Evolutionary conservation across 805 yeast genomes (phyloP), one percentile per base, ranked within the genome.

Genomic region (Candida maris): DNA sequence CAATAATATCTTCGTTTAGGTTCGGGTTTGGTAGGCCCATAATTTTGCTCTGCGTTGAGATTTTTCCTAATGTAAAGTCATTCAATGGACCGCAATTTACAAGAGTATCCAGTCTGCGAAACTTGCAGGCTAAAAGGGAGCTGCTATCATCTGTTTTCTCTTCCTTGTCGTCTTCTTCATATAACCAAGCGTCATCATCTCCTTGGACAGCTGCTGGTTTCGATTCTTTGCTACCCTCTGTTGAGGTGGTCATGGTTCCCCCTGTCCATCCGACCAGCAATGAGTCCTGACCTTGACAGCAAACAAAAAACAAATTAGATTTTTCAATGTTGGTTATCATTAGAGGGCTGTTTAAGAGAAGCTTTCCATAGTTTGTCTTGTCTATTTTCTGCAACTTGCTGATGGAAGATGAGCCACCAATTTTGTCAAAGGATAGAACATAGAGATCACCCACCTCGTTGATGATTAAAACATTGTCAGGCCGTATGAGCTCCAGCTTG

Each of bases 21-120:
- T 79, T 81, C 2, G 95, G 91, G 52, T 84, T 84, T 1, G 74
- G 64, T 19, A 83, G 66, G 30, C 87, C 85, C 37, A 79, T 74
- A 8, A 74, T 64, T 37, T 68, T 71, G 30, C 64, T 64, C 13
- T 76, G 79, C 1, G 75, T 67, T 0, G 83, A 71, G 19, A 73
- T 66, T 32, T 69, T 67, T 0, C 89, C 96, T 22, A 80, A 48
- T 0, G 88, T 70, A 44, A 88, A 70, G 27, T 79, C 75, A 3
- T 84, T 68, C 9, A 84, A 65, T 0, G 96, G 95, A 0, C 96
- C 96, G 46, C 73, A 67, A 49, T 80, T 84, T 3, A 70, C 50
- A 8, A 88, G 53, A 1, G 62, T 59, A 45, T 86, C 93, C 21
- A 71, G 62, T 14, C 65, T 50, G 13, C 64, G 58, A 39, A 81